Evolutionary conservation across 2,329 filamentous ascomycete species (phyloP), one percentile per base, ranked within the genome.

Genomic region (Fusarium sp.): DNA sequence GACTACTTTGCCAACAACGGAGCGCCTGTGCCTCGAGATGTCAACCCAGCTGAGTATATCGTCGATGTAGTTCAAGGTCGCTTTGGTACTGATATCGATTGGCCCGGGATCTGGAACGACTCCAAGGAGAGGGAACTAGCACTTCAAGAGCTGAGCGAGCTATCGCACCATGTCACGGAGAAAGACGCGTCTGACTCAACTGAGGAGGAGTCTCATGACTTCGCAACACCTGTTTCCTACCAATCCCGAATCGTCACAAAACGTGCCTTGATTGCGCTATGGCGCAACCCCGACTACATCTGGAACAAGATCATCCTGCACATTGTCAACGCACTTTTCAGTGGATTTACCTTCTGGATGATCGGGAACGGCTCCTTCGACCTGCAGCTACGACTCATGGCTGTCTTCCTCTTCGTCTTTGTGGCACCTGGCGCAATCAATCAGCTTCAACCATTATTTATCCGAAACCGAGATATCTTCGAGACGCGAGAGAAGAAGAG

Each of bases 41-140:
- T 87, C 16, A 94, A 94, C 72, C 91, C 91, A 2, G 92, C 92
- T 0, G 92, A 94, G 77, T 92, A 90, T 82, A 93, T 94, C 88
- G 87, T 94, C 53, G 84, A 87, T 56, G 83, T 86, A 24, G 83
- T 85, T 85, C 86, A 6, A 86, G 86, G 2, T 73, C 79, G 34
- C 73, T 85, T 2, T 83, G 46, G 27, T 4, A 24, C 83, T 1
- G 81, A 79, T 57, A 79, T 72, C 27, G 86, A 92, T 75, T 93
- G 89, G 90, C 90, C 90, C 75, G 83, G 91, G 37, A 86, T 92
- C 69, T 94, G 91, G 91, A 81, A 85, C 25, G 83, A 84, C 22
- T 93, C 88, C 1, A 81, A 86, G 2, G 85, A 92, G 72, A 85
- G 88, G 69, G 79, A 82, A 88, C 72, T 75, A 86, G 0, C 83